Conservation (phyloP, 73 alveolate species). For the Paramecium pentaurelia region DNA sequence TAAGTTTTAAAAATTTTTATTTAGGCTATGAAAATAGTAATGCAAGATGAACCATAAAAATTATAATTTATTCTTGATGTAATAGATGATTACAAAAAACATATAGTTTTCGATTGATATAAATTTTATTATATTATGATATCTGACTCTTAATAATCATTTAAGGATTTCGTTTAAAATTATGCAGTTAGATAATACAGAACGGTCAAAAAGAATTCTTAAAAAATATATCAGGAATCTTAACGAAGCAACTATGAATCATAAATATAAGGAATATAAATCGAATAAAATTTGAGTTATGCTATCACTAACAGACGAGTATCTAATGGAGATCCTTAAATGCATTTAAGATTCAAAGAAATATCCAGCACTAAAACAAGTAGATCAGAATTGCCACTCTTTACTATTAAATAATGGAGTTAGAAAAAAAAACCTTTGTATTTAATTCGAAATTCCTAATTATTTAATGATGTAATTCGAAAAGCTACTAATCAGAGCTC, state of each 20-base stretch:
- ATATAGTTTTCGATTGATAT: constrained; percentile 29
- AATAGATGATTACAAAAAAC: constrained; percentile 21
- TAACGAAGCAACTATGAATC: neutral
- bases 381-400: neutral
- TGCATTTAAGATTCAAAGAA: neutral
- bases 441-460: neutral
- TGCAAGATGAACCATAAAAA: neutral
- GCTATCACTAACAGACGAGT: neutral
- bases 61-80: neutral
- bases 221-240: neutral
- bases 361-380: neutral
- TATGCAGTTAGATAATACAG: neutral
- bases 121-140: neutral
- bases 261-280: neutral
- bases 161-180: neutral
- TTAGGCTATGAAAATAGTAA: neutral
- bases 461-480: neutral
- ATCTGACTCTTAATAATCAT: neutral
- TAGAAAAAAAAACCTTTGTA: neutral
- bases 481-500: neutral
- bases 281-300: neutral
- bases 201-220: neutral
- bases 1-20: neutral
- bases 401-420: neutral
- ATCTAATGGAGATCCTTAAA: neutral